Evolutionary conservation across 371 early-diverging fungal genomes (phyloP), one percentile per base, ranked within the genome.

Genomic region (Mortierella polycephala): DNA sequence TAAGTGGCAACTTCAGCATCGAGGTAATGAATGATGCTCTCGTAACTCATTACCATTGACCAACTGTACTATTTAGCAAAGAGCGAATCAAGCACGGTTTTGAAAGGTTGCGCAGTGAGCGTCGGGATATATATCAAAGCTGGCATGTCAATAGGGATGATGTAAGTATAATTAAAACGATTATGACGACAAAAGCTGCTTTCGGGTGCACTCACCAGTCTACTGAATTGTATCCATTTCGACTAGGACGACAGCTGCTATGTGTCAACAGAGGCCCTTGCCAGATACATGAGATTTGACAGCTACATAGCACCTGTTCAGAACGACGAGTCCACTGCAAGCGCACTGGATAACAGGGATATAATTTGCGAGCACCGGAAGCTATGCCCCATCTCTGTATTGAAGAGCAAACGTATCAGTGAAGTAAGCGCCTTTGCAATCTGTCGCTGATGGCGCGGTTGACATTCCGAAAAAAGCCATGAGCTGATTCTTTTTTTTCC

Each of bases 331-430:
- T 50, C 4, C 20, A 10, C 23, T 3, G 40, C 5, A 30, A 30
- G 30, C 7, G 20, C 12, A n/a, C 30, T 82, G 18, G 82, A 76
- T 14, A 73, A 64, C 53, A 57, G 54, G 10, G 47, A 44, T 13
- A 45, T 82, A 13, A 18, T 49, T 2, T 83, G 83, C 56, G 54
- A 69, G 23, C 83, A 83, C 50, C 59, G 57, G 12, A 83, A 83
- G 18, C 66, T 83, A 1, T 63, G 60, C 41, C 82, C 82, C 1
- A 13, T 42, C 6, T 50, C 60, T 1, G 51, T 82, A 2, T 10
- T 47, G n/a, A 72, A 57, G 40, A 65, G 69, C 51, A 83, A 83
- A 56, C 67, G 74, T 12, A 81, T 83, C n/a, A 77, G 73, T 54
- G 37, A 64, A 59, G 82, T 82, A 58, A 42, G 61, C 8, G 11